A percentile compares a stretch with the other conserved stretches of the same genome.
Evolutionary conservation across 2,329 filamentous ascomycete genomes (phyloP).

Genomic region (Exophiala alcalophila): DNA sequence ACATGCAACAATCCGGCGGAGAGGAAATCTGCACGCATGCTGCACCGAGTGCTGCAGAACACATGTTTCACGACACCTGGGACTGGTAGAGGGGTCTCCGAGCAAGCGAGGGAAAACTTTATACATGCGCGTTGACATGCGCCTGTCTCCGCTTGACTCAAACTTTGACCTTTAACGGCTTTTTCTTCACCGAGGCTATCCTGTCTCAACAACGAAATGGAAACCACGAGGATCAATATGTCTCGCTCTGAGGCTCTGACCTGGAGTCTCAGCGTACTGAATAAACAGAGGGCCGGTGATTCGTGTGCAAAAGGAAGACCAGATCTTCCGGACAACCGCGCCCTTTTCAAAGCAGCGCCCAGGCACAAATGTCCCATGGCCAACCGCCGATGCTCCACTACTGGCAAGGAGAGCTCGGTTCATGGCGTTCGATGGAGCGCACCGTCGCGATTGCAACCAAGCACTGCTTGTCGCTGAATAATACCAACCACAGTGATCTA

Average conservation of each 20-base stretch:
- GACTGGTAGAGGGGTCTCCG: slow-evolving; percentile 4
- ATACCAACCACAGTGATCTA: no score
- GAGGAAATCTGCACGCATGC: slow-evolving; percentile 15
- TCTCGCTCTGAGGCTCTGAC: no score
- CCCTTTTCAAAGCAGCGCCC: slow-evolving; percentile 4
- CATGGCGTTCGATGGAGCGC: no score
- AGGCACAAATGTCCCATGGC: slow-evolving; percentile 9
- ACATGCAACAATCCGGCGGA: slow-evolving; percentile 18
- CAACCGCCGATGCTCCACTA: slow-evolving; percentile 6
- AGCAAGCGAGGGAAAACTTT: slow-evolving; percentile 5
- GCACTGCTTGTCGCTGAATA: no score
- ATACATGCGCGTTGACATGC: slow-evolving; percentile 11
- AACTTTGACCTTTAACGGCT: slow-evolving; percentile 8
- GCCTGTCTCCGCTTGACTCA: slow-evolving; percentile 19
- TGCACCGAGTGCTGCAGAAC: slow-evolving; percentile 11
- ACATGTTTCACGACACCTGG: slow-evolving; percentile 18
- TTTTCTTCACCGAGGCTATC: slow-evolving; percentile 1
- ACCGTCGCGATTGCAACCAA: no score
- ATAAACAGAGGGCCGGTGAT: no score
- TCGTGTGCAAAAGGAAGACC: no score
- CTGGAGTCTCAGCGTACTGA: no score
- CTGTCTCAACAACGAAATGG: no score
- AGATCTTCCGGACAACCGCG: no score
- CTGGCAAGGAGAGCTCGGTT: not conserved
- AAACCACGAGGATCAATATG: no score